These are phyloP conservation scores for Prunus armeniaca DNA, from an alignment of 306 rosid genomes.

Conservation along the genomic window DNA sequence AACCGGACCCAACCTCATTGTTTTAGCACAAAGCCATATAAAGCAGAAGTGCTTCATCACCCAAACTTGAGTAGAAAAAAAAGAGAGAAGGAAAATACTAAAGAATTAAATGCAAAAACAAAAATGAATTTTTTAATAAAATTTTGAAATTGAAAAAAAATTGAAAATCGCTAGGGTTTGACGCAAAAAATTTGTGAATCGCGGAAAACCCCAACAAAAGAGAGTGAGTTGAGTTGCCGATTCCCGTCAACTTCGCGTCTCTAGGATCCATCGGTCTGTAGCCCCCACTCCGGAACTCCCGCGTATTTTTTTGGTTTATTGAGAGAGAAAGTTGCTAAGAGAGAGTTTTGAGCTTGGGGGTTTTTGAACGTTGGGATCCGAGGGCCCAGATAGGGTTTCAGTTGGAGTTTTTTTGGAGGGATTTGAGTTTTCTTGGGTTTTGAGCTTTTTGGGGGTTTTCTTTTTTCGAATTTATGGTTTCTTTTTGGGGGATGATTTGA, in stretches of 20 bases:
- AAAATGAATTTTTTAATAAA: neutral
- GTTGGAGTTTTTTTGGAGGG: constrained; percentile 40
- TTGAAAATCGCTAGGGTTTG: constrained; percentile 52
- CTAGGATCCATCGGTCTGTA: constrained; percentile 44
- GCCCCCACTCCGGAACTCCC: constrained; percentile 46
- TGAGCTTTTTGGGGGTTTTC: constrained; percentile 22
- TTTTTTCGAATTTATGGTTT: neutral
- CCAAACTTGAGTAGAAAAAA: constrained; percentile 14
- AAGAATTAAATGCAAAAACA: neutral
- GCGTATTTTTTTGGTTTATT: constrained; percentile 24
- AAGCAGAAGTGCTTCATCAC: constrained; percentile 11
- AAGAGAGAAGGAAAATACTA: neutral
- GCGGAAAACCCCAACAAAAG: constrained; percentile 25
- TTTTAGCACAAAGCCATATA: constrained; percentile 1
- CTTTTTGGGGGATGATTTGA: constrained; percentile 32
- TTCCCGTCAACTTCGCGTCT: constrained; percentile 55
- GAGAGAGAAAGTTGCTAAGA: constrained; percentile 45
- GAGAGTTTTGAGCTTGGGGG: constrained; percentile 17
- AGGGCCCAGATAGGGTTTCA: constrained; percentile 53
- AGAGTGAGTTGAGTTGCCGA: constrained; percentile 47
- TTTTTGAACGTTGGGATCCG: constrained; percentile 87
- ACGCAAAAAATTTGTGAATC: constrained; percentile 46
- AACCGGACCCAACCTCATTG: neutral
- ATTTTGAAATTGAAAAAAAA: neutral
- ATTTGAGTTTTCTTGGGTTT: constrained; percentile 39